Evolutionary conservation across 306 rosid genomes (phyloP).

Genomic region (Vicia sativa): DNA sequence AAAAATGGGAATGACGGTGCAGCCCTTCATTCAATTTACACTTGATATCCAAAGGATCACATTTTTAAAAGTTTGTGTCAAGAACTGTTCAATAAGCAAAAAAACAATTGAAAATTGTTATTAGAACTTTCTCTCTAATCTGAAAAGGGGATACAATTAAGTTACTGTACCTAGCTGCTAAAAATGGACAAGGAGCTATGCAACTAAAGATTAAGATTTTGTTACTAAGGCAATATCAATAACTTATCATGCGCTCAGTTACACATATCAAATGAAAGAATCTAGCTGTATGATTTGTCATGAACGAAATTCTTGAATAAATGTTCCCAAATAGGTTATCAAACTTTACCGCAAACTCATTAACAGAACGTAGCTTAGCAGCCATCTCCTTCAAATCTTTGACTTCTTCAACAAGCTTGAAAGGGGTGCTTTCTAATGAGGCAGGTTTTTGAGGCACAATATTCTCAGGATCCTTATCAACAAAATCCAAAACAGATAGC

Average conservation of each 20-base stretch:
- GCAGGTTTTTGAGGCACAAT: constrained; percentile 61
- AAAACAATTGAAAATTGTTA: not conserved
- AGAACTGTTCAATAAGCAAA: constrained; percentile 18
- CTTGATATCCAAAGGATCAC: not conserved
- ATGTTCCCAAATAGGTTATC: not conserved
- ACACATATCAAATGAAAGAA: constrained; percentile 10
- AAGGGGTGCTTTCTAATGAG: constrained; percentile 63
- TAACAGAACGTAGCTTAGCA: constrained; percentile 66
- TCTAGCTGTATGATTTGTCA: not conserved
- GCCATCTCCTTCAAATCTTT: constrained; percentile 81
- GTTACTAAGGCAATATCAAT: not conserved
- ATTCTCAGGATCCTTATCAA: constrained; percentile 56
- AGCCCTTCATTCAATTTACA: constrained; percentile 11
- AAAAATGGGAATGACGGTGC: not conserved
- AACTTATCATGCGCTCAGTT: not conserved
- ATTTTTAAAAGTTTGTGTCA: not conserved
- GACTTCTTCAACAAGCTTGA: constrained; percentile 76
- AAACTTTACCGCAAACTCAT: constrained; percentile 81
- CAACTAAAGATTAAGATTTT: not conserved
- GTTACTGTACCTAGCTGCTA: not conserved
- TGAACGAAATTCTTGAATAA: constrained; percentile 18
- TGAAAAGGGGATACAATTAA: not conserved
- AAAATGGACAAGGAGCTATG: constrained; percentile 8
- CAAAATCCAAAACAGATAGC: constrained; percentile 66
- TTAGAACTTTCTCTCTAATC: not conserved